Base-by-base conservation (phyloP, 345 rosid genomes). In the Eucalyptus erythrocorys region DNA sequence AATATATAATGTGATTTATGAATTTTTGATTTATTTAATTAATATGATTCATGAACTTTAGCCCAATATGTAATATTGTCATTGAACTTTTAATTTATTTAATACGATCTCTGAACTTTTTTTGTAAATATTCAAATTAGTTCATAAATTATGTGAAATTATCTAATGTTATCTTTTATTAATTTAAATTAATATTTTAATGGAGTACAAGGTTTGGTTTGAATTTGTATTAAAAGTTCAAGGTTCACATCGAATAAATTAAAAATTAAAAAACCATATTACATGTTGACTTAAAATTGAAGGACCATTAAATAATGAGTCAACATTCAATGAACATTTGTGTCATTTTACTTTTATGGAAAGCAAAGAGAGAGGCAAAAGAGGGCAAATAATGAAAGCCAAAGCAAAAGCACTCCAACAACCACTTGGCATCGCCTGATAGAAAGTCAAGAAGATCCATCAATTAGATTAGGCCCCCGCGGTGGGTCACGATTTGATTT, bases 1-100 rank as follows among this genome's bases (percentile, higher is more conserved):
- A 16, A 19, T 7, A 51, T 19, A 2, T 7, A 19, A 51, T 4
- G 7, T 48, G 12, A 9, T 3, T 7, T 1, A 2, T 43, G 9
- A 43, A 8, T 43, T 43, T 43, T 43, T 8, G 8, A 43, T 43
- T 43, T 43, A 43, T 43, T 43, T 1, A 43, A 43, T 43, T 1
- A 43, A 43, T 43, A 19, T 51, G 7, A 51, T 51, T 1, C 2
- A 19, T 51, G 0, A 51, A 50, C 55, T 50, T 51, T 6, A 2
- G 7, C 5, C 15, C n/a, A n/a, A 49, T 49, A 15, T 2, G 1
- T 0, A 15, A 15, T 49, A 19, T 15, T 1, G 15, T 0, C 3
- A 0, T 5, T 15, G 7, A 15, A 49, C 6, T 49, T 49, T 15
- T 15, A 49, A 49, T 49, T 49, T 49, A 49, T 15, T 8, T 24